phyloP scores from a whole-genome alignment of 805 yeast species.

The Millerozyma acaciae region DNA sequence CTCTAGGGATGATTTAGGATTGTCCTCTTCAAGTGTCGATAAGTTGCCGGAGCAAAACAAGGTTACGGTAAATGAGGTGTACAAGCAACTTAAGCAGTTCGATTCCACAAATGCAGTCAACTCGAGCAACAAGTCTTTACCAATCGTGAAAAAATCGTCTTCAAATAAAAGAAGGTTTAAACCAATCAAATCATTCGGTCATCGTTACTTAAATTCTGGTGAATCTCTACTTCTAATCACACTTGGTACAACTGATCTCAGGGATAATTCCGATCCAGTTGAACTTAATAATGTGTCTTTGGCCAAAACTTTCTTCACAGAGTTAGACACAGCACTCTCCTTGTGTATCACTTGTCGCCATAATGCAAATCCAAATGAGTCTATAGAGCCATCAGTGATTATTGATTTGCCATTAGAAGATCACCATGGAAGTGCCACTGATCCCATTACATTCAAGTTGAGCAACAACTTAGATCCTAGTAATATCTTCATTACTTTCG shows the following conservation, averaged over 20 bases:
- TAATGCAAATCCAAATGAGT: conserved; percentile 16
- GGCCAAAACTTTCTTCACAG: conserved; percentile 73
- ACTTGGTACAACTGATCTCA: conserved; percentile 78
- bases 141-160: conserved; percentile 21
- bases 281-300: conserved; percentile 71
- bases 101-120: conserved; percentile 15
- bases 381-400: conserved; percentile 53
- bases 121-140: not conserved
- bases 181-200: conserved; percentile 83
- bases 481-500: conserved; percentile 66
- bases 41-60: conserved; percentile 32
- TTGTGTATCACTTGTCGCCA: conserved; percentile 51
- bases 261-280: conserved; percentile 57
- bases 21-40: conserved; percentile 32
- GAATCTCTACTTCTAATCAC: conserved; percentile 78
- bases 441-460: conserved; percentile 72
- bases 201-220: conserved; percentile 57
- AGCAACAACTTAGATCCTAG: conserved; percentile 41
- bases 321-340: conserved; percentile 83
- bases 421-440: conserved; percentile 61
- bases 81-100: conserved; percentile 34
- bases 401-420: conserved; percentile 83
- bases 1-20: conserved; percentile 9
- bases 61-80: conserved; percentile 32
- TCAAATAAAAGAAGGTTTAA: conserved; percentile 26